phyloP scores from a whole-genome alignment of 305 asterid genomes.

The Salvia sclarea region DNA sequence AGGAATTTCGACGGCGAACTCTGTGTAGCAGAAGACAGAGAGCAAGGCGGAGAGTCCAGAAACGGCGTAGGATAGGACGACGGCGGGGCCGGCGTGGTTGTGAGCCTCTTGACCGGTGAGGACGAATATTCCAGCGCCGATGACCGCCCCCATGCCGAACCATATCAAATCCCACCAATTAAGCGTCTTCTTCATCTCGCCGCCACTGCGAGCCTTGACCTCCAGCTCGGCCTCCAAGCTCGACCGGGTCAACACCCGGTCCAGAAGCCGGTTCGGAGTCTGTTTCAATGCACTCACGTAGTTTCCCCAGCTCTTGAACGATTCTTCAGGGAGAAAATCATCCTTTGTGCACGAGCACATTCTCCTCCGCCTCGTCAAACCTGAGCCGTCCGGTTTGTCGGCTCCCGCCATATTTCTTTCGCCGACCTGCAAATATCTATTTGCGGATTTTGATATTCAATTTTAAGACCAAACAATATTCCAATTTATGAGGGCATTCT shows the following conservation, averaged over 20 bases:
- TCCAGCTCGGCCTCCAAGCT: conserved; percentile 53
- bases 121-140: conserved; percentile 85
- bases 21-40: conserved; percentile 77
- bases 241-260: conserved; percentile 67
- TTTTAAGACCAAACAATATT: background rate
- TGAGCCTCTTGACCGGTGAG: conserved; percentile 74
- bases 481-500: background rate
- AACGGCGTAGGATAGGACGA: conserved; percentile 62
- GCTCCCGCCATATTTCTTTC: conserved; percentile 40
- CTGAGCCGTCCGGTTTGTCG: conserved; percentile 27
- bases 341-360: conserved; percentile 54
- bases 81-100: conserved; percentile 70
- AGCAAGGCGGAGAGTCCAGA: conserved; percentile 80
- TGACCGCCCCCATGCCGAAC: conserved; percentile 90
- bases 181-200: conserved; percentile 73
- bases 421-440: conserved; percentile 8
- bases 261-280: conserved; percentile 53
- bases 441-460: background rate
- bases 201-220: conserved; percentile 56
- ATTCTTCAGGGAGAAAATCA: conserved; percentile 89
- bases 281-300: conserved; percentile 54
- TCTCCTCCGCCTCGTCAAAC: conserved; percentile 48
- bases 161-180: conserved; percentile 87
- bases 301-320: conserved; percentile 72
- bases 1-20: conserved; percentile 79